These are phyloP conservation scores for Tulasnella sp. DNA, from an alignment of 768 basidiomycete species.

Conservation along the genomic window DNA sequence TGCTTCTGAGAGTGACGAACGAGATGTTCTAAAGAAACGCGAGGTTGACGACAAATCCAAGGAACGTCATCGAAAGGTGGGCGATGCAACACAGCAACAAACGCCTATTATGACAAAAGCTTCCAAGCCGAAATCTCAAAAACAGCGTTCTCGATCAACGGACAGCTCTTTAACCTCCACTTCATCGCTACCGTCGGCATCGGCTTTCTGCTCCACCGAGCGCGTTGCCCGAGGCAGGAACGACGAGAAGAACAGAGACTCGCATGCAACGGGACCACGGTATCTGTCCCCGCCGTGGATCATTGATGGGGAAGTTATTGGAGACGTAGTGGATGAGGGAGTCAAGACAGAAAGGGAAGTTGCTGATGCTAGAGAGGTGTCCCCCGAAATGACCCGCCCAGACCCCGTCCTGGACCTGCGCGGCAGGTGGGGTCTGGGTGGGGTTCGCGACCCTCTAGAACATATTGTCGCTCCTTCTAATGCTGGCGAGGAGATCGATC, in stretches of 20 bases:
- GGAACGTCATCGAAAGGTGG: neutral
- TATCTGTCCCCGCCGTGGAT: conserved; percentile 9
- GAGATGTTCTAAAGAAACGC: too few relatives aligned
- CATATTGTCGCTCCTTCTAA: too few relatives aligned
- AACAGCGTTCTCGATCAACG: neutral
- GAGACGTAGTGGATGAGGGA: neutral
- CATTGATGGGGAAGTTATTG: neutral
- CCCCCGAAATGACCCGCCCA: neutral
- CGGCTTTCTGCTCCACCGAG: neutral
- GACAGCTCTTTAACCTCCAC: neutral
- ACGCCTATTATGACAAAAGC: neutral
- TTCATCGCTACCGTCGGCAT: neutral
- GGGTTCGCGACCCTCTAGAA: too few relatives aligned
- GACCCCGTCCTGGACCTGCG: neutral
- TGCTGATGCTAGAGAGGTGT: too few relatives aligned
- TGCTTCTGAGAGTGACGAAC: too few relatives aligned
- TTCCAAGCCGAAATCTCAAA: too few relatives aligned
- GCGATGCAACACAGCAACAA: neutral
- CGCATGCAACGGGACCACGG: neutral
- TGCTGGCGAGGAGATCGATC: too few relatives aligned
- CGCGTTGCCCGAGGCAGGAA: neutral
- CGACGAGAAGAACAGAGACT: neutral
- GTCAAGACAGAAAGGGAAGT: neutral
- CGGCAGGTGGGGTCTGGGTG: neutral
- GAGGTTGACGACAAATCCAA: neutral